Evolutionary conservation across 2,329 filamentous ascomycete species (phyloP), one percentile per base, ranked within the genome.

Genomic region (Lachnellula cervina): DNA sequence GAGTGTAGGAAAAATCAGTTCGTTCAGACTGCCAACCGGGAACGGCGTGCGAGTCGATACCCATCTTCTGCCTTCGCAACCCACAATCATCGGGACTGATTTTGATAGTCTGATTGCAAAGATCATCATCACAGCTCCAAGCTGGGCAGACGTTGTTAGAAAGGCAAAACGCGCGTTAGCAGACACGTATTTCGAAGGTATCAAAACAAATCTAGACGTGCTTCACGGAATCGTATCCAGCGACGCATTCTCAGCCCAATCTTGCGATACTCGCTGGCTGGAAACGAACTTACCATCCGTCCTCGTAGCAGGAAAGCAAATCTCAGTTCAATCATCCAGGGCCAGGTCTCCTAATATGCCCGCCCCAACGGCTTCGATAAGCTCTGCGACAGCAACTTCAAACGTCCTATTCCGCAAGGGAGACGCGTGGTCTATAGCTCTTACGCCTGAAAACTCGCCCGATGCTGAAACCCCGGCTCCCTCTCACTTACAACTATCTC

Each of bases 1-100:
- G 2, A 82, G 80, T 35, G 80, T 85, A 47, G 83, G 83, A 37
- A 83, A 82, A 54, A 77, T 86, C 16, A 75, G 72, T 0, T 72
- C 74, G 0, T 80, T 82, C 47, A 69, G 72, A 7, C 77, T 84
- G 3, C 82, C 83, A 0, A 71, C 69, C 1, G 82, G 83, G 1
- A 80, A 83, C 58, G 82, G 83, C 0, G 71, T 76, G 4, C 69
- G 75, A 9, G 74, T 74, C 37, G 75, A 77, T 52, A 76, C 73
- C 0, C 70, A 73, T 8, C 67, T 77, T 3, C 57, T 69, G 28
- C 67, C 69, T 1, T 72, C 71, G 17, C 67, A 70, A 1, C 54
- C 56, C 1, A 69, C 74, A 0, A 66, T 80, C 4, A 68, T 78
- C 0, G 74, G 75, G 0, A 76, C 75, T 9, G 71, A 76, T 49